Base-by-base conservation (phyloP, 805 yeast species). In the Yarrowia alimentaria region DNA sequence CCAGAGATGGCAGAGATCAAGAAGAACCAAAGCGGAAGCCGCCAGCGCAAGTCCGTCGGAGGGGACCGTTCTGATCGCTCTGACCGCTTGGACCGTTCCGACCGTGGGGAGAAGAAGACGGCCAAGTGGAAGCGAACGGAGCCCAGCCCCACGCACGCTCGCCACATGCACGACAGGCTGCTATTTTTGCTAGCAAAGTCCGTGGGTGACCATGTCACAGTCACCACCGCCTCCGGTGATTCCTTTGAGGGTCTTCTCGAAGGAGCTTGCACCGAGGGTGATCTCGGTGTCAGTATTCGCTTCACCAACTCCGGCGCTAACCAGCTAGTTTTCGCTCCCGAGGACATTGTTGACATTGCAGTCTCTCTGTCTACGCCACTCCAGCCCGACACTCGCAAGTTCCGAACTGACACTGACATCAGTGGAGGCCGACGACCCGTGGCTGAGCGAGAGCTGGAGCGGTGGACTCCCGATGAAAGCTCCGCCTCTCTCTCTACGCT, bases 331-430 rank as follows among this genome's bases (percentile, higher is more conserved):
- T 57, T 62, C 20, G 67, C 65, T 31, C 68, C 76, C 25, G 71
- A 73, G 57, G 58, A 73, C 24, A 52, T 63, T 13, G 58, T 60
- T 12, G 63, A 60, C 21, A 19, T 52, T 24, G 49, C 28, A n/a
- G 26, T 34, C 13, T 3, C 21, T 13, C 54, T 32, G 12, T 31
- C 37, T 12, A 31, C 53, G 2, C 51, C 51, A 10, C 33, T 47
- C 8, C 33, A 25, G 42, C 31, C 25, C 16, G 50, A 43, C 37
- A 19, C 34, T 16, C 50, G 37, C 14, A 30, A 43, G 37, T 91
- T 91, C 71, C 80, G 78, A 64, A 93, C 96, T 1, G 99, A 91
- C 65, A 68, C 81, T 1, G 98, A 86, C 63, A 91, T 93, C 49
- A 79, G 91, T 5, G 76, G 80, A 5, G 57, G 67, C n/a, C 33